Conservation (phyloP, 441 rosid genomes). For the Gossypium davidsonii region DNA sequence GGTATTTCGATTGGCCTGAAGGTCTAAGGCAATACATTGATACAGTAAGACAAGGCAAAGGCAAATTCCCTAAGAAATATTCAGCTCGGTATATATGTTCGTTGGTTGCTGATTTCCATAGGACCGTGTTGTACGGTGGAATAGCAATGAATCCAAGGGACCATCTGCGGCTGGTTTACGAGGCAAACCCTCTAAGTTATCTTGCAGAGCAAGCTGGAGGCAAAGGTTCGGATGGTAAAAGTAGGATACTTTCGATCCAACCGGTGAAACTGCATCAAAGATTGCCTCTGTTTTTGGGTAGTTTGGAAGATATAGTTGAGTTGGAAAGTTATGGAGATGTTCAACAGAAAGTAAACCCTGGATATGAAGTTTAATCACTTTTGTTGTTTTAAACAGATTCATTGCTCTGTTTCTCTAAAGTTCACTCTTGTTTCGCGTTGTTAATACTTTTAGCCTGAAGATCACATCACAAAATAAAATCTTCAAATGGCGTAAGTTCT, state of each 20-base stretch:
- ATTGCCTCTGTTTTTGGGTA: conserved; percentile 80
- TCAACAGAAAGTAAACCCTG: conserved; percentile 92
- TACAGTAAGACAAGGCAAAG: conserved; percentile 82
- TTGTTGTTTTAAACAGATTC: background rate
- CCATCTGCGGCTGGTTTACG: conserved; percentile 86
- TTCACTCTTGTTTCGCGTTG: background rate
- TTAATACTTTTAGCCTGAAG: background rate
- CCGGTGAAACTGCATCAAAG: conserved; percentile 88
- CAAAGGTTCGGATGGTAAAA: conserved; percentile 72
- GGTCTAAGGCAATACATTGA: conserved; percentile 78
- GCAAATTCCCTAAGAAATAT: conserved; percentile 74
- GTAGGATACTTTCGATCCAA: conserved; percentile 70
- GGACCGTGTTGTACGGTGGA: conserved; percentile 83
- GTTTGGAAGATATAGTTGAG: conserved; percentile 69
- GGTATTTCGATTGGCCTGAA: conserved; percentile 92
- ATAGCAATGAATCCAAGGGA: conserved; percentile 92
- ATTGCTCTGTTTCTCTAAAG: background rate
- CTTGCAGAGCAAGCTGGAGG: conserved; percentile 90
- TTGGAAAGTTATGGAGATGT: conserved; percentile 75
- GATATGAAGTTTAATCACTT: conserved; percentile 69
- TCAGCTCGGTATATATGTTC: conserved; percentile 93
- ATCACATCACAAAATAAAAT: too few species aligned
- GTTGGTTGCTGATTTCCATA: conserved; percentile 84
- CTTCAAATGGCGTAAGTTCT: background rate
- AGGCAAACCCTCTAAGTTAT: conserved; percentile 87